Percentiles rank a stretch among this genome's conserved stretches.
phyloP scores from a whole-genome alignment of 1,284 basidiomycete species.

The Sphagnurus paluster region DNA sequence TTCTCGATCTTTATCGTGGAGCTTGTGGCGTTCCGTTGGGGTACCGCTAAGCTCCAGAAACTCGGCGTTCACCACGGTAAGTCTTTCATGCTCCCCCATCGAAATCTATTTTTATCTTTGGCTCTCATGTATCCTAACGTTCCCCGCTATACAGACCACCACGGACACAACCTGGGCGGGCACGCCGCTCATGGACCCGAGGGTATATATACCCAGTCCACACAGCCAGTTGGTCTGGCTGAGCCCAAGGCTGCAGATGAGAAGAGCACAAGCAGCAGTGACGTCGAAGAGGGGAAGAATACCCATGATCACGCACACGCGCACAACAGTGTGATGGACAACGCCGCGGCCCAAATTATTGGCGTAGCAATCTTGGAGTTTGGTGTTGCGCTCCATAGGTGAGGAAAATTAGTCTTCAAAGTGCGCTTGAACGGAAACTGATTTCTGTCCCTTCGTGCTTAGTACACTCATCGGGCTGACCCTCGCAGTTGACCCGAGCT shows the following conservation, averaged over 20 bases:
- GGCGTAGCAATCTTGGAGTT: conserved; percentile 89
- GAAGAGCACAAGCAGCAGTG: conserved; percentile 11
- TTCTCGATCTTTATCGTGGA: conserved; percentile 86
- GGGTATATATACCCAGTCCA: not conserved
- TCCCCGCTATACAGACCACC: conserved; percentile 46
- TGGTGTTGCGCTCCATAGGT: conserved; percentile 88
- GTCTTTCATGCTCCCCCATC: conserved; percentile 18
- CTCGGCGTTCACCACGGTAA: conserved; percentile 57
- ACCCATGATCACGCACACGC: no score
- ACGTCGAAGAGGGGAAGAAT: conserved; percentile 24
- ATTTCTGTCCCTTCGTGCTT: not conserved
- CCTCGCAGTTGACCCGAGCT: conserved; percentile 81
- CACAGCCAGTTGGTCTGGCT: conserved; percentile 16
- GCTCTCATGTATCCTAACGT: conserved; percentile 2
- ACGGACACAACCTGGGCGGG: conserved; percentile 64
- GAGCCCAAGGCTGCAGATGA: conserved; percentile 21
- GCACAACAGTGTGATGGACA: conserved; percentile 36
- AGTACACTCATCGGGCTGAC: conserved; percentile 92
- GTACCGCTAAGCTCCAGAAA: conserved; percentile 60
- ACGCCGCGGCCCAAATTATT: conserved; percentile 73
- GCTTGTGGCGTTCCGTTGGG: conserved; percentile 82
- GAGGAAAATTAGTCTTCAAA: not conserved
- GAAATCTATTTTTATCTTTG: not conserved
- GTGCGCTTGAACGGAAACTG: not conserved
- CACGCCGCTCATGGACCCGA: conserved; percentile 76